These are phyloP conservation scores for Aspergillus cejpii DNA, from an alignment of 2,329 filamentous ascomycete species.

Conservation along the genomic window DNA sequence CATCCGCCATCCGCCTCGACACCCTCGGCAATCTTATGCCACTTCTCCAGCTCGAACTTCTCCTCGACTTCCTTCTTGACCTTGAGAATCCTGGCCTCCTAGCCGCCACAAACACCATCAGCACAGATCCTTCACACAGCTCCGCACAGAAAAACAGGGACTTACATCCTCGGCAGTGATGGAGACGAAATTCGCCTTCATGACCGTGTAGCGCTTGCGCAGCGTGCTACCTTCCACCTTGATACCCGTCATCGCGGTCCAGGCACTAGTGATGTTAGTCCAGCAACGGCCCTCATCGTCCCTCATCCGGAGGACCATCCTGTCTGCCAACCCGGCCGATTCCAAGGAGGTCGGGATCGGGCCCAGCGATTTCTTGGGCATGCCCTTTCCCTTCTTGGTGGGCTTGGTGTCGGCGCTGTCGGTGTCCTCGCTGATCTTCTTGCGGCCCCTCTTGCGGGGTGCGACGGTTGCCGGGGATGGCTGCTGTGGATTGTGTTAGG, in stretches of 20 bases:
- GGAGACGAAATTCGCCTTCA: slow-evolving; percentile 37
- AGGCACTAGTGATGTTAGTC: slow-evolving; percentile 23
- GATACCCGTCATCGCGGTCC: slow-evolving; percentile 26
- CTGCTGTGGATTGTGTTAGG: background rate
- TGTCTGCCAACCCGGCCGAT: slow-evolving; percentile 17
- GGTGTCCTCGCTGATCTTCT: slow-evolving; percentile 6
- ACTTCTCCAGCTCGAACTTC: slow-evolving; percentile 37
- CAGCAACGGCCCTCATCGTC: slow-evolving; percentile 22
- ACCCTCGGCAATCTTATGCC: slow-evolving; percentile 31
- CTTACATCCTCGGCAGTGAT: slow-evolving; percentile 34
- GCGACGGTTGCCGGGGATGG: slow-evolving; percentile 3
- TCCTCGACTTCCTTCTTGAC: slow-evolving; percentile 38
- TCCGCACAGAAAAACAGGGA: too few species aligned
- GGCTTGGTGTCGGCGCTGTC: slow-evolving; percentile 2
- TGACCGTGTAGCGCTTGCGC: slow-evolving; percentile 34
- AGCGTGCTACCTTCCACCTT: slow-evolving; percentile 31
- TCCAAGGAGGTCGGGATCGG: slow-evolving; percentile 22
- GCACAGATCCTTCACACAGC: background rate
- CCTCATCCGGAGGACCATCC: slow-evolving; percentile 25
- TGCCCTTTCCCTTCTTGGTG: slow-evolving; percentile 12
- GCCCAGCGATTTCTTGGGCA: slow-evolving; percentile 6
- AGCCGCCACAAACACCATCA: background rate
- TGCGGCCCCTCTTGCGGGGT: slow-evolving; percentile 21
- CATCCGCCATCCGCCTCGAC: slow-evolving; percentile 28
- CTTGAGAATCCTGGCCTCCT: slow-evolving; percentile 29